Base-by-base conservation (phyloP, 148 eudicot genomes). In the Cornus kousa region DNA sequence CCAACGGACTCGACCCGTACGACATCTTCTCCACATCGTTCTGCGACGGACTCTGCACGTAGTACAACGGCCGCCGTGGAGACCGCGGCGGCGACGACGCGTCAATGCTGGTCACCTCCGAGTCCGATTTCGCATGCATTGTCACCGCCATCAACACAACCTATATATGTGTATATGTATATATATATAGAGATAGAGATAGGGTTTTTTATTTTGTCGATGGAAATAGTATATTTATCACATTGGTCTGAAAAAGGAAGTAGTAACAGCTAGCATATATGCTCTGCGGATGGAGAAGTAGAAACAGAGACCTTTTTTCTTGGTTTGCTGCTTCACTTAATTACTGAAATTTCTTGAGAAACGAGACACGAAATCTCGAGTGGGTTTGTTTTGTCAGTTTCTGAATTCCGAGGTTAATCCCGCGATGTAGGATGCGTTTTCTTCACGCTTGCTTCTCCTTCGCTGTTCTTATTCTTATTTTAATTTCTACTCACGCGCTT, bases 41-140 rank as follows among this genome's bases (percentile, higher is more conserved):
- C 14, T 88, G 91, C 0, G 97, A 90, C 0, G 98, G 98, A 78
- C 91, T 87, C 80, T 94, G 97, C 14, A 94, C 98, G 87, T 89
- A 94, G 91, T 94, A 94, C 0, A 94, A 77, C 6, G 91, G 90
- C 24, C 91, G 74, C 32, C 87, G 82, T 0, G 93, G 95, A 2
- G 95, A 88, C 7, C 91, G 84, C n/a, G 92, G 94, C 22, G 98
- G 96, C 33, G 92, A 80, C 1, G 90, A 77, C 7, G 92, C 90
- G 5, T 86, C 93, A 1, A 83, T 74, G 83, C 94, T 92, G 17
- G 98, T 94, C 46, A 82, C 83, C 53, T 94, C 98, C 2, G 98
- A 92, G 86, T 94, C 96, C 24, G 97, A 87, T 78, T 93, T 93
- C 3, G 73, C 86, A 62, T 93, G 97, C 93, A 91, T 88, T 82